Percentiles rank a stretch among this genome's conserved stretches.
Evolutionary conservation across 2,329 filamentous ascomycete species (phyloP).

Genomic region (Colletotrichum plurivorum): DNA sequence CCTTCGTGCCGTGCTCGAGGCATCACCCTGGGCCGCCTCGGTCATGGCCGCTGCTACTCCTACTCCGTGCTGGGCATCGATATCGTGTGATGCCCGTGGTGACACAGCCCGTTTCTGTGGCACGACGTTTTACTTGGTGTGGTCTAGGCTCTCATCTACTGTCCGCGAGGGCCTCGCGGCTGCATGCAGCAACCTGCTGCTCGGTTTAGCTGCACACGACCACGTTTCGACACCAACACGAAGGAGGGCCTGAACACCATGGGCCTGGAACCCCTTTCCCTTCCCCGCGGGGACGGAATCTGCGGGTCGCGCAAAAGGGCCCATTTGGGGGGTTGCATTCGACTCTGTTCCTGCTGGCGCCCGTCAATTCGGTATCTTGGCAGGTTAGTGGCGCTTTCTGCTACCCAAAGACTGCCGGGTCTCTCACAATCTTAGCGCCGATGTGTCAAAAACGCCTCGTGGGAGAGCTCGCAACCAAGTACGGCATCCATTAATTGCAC

Average conservation of each 20-base stretch:
- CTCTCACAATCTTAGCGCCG: conserved; percentile 1
- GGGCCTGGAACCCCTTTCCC: conserved; percentile 8
- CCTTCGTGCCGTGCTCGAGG: neutral
- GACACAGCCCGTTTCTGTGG: conserved; percentile 28
- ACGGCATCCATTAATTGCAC: conserved; percentile 15
- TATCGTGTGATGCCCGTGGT: conserved; percentile 22
- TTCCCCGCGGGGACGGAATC: conserved; percentile 15
- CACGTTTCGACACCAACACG: conserved; percentile 22
- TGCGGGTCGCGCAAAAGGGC: conserved; percentile 9
- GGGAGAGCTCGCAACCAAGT: conserved; percentile 12
- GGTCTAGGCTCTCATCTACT: conserved; percentile 2
- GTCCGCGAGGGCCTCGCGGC: conserved; percentile 5
- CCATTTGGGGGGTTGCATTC: neutral
- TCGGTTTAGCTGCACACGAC: conserved; percentile 25
- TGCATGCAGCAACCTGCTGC: conserved; percentile 13
- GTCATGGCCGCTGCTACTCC: conserved; percentile 15
- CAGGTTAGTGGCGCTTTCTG: conserved; percentile 14
- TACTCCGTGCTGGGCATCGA: neutral
- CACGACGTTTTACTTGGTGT: conserved; percentile 16
- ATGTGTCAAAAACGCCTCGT: conserved; percentile 10
- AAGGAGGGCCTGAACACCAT: conserved; percentile 27
- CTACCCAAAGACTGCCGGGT: neutral
- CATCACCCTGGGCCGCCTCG: conserved; percentile 13
- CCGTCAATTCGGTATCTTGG: conserved; percentile 15
- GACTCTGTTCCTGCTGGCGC: conserved; percentile 1